Evolutionary conservation across 2,329 filamentous ascomycete species (phyloP).

Genomic region (Sclerotinia minor): DNA sequence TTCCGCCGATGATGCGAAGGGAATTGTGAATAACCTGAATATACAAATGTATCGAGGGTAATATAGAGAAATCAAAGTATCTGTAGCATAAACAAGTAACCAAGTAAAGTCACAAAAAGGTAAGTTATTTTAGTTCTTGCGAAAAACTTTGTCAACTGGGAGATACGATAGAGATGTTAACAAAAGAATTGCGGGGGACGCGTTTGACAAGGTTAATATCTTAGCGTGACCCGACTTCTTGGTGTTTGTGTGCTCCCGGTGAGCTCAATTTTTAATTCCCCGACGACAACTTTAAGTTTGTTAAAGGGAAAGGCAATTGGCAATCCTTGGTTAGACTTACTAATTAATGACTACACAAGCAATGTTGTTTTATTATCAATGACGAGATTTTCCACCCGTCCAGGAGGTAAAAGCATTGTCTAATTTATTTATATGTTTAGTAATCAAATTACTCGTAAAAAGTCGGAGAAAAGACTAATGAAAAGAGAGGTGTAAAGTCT

Average conservation of each 20-base stretch:
- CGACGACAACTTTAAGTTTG: neutral
- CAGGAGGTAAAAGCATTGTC: neutral
- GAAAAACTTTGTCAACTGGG: neutral
- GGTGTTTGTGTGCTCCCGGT: neutral
- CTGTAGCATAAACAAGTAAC: neutral
- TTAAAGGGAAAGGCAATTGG: no score
- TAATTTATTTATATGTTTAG: neutral
- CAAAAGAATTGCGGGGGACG: conserved; percentile 21
- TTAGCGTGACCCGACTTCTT: conserved; percentile 7
- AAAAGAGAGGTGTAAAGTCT: neutral
- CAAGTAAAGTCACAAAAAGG: neutral
- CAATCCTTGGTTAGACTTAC: neutral
- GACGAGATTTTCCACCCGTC: neutral
- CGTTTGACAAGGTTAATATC: conserved; percentile 2
- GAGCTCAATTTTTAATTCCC: neutral
- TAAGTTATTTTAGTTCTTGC: neutral
- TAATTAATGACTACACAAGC: neutral
- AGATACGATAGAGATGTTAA: conserved; percentile 16
- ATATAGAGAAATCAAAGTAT: neutral
- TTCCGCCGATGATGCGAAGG: neutral
- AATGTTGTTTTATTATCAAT: no score
- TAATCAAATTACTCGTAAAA: neutral
- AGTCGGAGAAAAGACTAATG: neutral
- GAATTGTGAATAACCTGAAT: no score
- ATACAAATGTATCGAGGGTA: neutral